Percentiles rank a stretch among this genome's conserved stretches.
phyloP scores from a whole-genome alignment of 768 basidiomycete genomes.

The Paxillus ammoniavirescens region DNA sequence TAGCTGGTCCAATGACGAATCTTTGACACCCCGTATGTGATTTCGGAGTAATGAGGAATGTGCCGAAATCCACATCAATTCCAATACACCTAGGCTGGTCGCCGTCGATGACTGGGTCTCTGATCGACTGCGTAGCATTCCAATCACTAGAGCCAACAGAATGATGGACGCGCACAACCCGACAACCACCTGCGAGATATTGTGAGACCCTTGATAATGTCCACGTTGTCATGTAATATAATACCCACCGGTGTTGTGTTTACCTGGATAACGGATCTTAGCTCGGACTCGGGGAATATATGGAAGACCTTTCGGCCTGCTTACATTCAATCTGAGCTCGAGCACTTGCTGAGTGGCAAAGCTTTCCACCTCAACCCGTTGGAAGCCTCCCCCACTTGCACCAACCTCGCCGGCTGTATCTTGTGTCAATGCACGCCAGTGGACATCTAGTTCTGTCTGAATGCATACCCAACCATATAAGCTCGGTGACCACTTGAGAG shows the following conservation, averaged over 20 bases:
- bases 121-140: background rate
- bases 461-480: constrained; percentile 9
- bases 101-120: background rate
- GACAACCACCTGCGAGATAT: background rate
- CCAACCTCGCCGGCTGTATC: background rate
- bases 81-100: background rate
- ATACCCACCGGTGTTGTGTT: background rate
- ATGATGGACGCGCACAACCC: background rate
- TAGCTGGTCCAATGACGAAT: background rate
- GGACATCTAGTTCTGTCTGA: background rate
- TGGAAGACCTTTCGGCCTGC: background rate
- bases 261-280: background rate
- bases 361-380: background rate
- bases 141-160: background rate
- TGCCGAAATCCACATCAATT: background rate
- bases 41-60: background rate
- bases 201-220: no score
- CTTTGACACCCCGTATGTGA: background rate
- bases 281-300: background rate
- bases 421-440: no score
- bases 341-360: background rate
- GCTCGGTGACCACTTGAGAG: background rate
- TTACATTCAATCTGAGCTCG: background rate
- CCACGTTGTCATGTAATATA: no score
- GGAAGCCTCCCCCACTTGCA: background rate